phyloP scores from a whole-genome alignment of 495 filamentous ascomycete species.

The Clohesyomyces aquaticus region DNA sequence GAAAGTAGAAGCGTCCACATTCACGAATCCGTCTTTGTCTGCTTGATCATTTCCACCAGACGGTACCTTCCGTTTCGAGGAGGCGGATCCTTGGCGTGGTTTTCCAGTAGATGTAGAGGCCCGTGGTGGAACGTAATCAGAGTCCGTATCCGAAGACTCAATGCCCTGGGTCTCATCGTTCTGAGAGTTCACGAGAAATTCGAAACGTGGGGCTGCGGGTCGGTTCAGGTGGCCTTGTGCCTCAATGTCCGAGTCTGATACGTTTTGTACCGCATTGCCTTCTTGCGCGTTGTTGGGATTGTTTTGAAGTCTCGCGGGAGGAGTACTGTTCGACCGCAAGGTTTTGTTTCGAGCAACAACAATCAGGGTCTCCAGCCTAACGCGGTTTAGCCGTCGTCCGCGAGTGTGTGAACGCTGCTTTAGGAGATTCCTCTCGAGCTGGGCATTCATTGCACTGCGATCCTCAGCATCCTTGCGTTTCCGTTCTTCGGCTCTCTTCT shows the following conservation, averaged over 20 bases:
- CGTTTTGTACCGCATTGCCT: not conserved
- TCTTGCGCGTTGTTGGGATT: not conserved
- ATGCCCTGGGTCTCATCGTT: not conserved
- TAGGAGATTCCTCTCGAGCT: not conserved
- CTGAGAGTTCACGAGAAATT: not conserved
- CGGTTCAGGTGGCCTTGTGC: too few species aligned
- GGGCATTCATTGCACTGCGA: not conserved
- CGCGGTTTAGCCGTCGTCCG: not conserved
- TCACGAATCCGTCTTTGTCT: not conserved
- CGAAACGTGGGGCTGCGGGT: not conserved
- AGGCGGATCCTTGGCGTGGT: not conserved
- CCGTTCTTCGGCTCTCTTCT: not conserved
- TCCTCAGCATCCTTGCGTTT: slow-evolving; percentile 2
- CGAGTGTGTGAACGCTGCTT: not conserved
- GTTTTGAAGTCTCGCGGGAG: not conserved
- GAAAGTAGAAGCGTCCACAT: slow-evolving; percentile 8
- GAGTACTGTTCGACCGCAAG: not conserved
- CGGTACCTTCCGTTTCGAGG: not conserved
- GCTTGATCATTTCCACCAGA: not conserved
- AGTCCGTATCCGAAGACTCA: not conserved
- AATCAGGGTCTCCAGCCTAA: not conserved
- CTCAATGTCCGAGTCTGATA: too few species aligned
- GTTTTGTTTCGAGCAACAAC: not conserved
- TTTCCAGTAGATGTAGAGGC: too few species aligned
- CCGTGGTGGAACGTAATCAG: not conserved